Percentiles rank a stretch among this genome's conserved stretches.
Evolutionary conservation across 768 basidiomycete species (phyloP).

Genomic region (Gyrodon lividus): DNA sequence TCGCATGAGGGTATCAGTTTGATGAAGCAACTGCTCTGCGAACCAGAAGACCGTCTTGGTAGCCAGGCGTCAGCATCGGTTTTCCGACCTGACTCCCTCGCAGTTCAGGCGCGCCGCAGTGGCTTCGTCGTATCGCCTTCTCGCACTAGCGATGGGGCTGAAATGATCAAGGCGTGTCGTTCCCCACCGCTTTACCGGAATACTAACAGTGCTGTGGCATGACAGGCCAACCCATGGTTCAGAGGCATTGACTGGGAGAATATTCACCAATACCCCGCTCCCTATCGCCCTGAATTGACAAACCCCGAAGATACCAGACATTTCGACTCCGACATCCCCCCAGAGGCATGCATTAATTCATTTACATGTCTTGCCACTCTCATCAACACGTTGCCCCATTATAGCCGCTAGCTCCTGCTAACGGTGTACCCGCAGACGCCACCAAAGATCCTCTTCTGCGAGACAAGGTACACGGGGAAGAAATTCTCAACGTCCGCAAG

Average conservation of each 20-base stretch:
- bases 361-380: slow-evolving; percentile 21
- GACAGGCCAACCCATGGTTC: slow-evolving; percentile 87
- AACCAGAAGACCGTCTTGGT: slow-evolving; percentile 92
- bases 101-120: slow-evolving; percentile 72
- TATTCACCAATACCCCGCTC: slow-evolving; percentile 80
- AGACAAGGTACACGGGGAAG: slow-evolving; percentile 80
- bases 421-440: slow-evolving; percentile 78
- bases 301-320: slow-evolving; percentile 88
- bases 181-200: slow-evolving; percentile 12
- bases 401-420: slow-evolving; percentile 86
- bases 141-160: slow-evolving; percentile 76
- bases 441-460: slow-evolving; percentile 88
- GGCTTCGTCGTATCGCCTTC: slow-evolving; percentile 57
- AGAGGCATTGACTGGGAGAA: slow-evolving; percentile 86
- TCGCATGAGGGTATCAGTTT: slow-evolving; percentile 86
- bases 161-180: slow-evolving; percentile 75
- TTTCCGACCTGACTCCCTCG: slow-evolving; percentile 74
- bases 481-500: slow-evolving; percentile 89
- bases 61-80: slow-evolving; percentile 67
- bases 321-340: slow-evolving; percentile 92
- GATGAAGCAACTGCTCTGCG: slow-evolving; percentile 88
- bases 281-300: slow-evolving; percentile 83
- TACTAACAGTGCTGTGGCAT: slow-evolving; percentile 17
- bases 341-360: slow-evolving; percentile 62
- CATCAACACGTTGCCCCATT: slow-evolving; percentile 34